Evolutionary conservation across 2,329 filamentous ascomycete genomes (phyloP).

Genomic region (Cladophialophora immunda): DNA sequence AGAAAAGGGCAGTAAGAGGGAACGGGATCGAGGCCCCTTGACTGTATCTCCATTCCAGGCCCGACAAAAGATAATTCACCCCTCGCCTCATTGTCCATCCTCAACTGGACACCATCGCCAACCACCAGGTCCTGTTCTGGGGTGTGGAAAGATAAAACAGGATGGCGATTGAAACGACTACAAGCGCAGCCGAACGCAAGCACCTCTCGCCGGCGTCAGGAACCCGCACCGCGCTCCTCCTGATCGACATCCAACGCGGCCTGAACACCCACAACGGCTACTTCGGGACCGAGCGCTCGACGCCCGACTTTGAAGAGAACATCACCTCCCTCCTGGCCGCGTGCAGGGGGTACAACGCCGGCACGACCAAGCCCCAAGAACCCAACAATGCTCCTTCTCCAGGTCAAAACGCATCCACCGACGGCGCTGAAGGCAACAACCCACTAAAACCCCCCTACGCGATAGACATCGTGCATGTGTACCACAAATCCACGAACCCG

Average conservation of each 20-base stretch:
- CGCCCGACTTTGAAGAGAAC: conserved; percentile 56
- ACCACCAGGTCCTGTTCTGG: no score
- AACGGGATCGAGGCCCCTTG: no score
- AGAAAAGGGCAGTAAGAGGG: no score
- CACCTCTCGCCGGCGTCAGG: conserved; percentile 11
- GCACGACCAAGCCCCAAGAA: neutral
- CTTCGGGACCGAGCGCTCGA: conserved; percentile 55
- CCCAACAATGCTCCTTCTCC: neutral
- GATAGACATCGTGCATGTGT: conserved; percentile 55
- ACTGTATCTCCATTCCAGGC: no score
- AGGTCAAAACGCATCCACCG: neutral
- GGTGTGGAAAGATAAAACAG: neutral
- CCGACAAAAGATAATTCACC: no score
- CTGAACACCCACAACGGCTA: conserved; percentile 50
- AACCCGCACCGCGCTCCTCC: conserved; percentile 53
- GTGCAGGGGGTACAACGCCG: conserved; percentile 43
- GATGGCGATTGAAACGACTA: neutral
- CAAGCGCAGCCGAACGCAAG: neutral
- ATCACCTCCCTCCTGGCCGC: conserved; percentile 49
- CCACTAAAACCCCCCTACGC: neutral
- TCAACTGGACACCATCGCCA: no score
- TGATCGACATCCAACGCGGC: conserved; percentile 59
- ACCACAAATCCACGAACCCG: conserved; percentile 52
- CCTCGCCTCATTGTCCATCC: no score
- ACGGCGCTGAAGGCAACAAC: neutral